Conservation (phyloP, 1,284 basidiomycete species). For the Ceratobasidium sp. region DNA sequence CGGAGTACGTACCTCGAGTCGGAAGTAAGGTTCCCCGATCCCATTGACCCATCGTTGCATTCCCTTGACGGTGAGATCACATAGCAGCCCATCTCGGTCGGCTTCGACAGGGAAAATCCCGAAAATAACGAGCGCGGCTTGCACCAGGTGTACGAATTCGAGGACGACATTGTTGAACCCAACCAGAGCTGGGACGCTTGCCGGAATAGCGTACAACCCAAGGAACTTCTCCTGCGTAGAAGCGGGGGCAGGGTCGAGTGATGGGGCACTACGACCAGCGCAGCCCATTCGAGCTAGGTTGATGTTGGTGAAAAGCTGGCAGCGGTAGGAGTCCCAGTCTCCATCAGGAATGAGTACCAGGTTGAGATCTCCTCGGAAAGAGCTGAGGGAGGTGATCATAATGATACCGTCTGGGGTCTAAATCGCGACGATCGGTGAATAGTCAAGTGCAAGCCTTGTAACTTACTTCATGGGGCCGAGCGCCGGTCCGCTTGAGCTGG, state of each 20-base stretch:
- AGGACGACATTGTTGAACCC: constrained; percentile 67
- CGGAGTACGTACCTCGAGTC: constrained; percentile 61
- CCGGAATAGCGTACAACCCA: constrained; percentile 32
- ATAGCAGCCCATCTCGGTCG: constrained; percentile 68
- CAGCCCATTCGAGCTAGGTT: constrained; percentile 78
- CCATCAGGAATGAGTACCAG: constrained; percentile 77
- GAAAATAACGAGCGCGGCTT: constrained; percentile 70
- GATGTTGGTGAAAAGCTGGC: constrained; percentile 77
- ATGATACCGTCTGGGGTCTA: constrained; percentile 71
- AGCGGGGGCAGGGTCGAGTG: constrained; percentile 59
- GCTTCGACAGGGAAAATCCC: constrained; percentile 62
- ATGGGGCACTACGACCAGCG: constrained; percentile 73
- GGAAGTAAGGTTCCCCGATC: constrained; percentile 65
- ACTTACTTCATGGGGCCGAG: constrained; percentile 68
- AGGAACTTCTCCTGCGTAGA: constrained; percentile 36
- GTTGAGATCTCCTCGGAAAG: constrained; percentile 82
- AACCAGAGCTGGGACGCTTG: constrained; percentile 21
- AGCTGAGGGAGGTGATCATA: constrained; percentile 80
- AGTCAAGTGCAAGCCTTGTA: background rate
- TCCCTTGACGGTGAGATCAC: constrained; percentile 73
- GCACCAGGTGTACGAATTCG: constrained; percentile 73
- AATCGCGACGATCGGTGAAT: constrained; percentile 19
- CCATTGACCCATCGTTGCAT: constrained; percentile 69
- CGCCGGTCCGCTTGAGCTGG: constrained; percentile 66
- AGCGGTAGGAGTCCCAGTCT: constrained; percentile 64